Evolutionary conservation across 345 rosid species (phyloP), one percentile per base, ranked within the genome.

Genomic region (Gossypium thurberi): DNA sequence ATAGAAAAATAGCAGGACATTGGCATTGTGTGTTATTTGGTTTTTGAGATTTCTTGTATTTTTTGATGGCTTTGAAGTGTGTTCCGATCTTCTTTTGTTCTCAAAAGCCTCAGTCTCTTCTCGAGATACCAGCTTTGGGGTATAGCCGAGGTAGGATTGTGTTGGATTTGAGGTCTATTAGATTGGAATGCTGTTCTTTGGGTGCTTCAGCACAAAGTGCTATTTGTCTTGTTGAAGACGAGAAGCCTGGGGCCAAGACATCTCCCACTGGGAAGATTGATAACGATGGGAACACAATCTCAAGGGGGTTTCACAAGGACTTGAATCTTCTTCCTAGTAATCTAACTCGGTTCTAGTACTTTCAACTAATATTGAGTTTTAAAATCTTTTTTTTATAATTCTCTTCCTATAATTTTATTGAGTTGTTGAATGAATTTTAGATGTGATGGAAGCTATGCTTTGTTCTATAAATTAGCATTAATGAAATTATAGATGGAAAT

Each of bases 251-350:
- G 62, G 75, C 84, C 50, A 86, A 84, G 76, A 52, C 91, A 23
- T 78, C 88, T 80, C 72, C 18, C 44, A 17, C 44, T 50, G 82
- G 14, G 77, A 82, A 82, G 46, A 74, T 70, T 83, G 84, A 80
- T 65, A 65, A 63, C 75, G 70, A 42, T 70, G 85, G 74, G 73
- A 83, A 78, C 47, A 28, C 74, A 42, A 68, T 75, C 28, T 74
- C 88, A 12, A 76, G 69, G 33, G 70, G 66, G 23, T 87, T 90
- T 74, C 89, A 90, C 75, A 89, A 76, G 86, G 98, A 91, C 83
- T 79, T 90, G 80, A 88, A 78, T 76, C 85, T 86, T 80, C 96
- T 91, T 83, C 97, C 93, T 33, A 94, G 98, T 94, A 85, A 87
- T 97, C 85, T 70, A 28, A 43, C 76, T 79, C 62, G 25, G 44